Percentiles rank a stretch among this genome's conserved stretches.
Evolutionary conservation across 257 asterid species (phyloP).

Genomic region (Eustoma russellianum): DNA sequence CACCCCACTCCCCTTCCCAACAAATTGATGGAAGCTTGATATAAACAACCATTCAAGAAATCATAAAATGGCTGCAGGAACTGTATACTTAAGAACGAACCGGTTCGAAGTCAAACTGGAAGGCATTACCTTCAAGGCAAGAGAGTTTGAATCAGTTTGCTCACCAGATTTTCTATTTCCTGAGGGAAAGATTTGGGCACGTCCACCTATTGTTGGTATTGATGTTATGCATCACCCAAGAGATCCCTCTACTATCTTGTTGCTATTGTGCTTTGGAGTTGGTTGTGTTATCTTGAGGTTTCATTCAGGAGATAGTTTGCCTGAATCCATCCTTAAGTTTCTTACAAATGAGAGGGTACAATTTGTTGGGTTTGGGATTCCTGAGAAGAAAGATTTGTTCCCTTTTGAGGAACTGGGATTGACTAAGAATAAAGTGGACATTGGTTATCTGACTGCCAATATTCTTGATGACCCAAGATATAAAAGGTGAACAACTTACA

Average conservation of each 20-base stretch:
- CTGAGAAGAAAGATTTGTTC: conserved; percentile 56
- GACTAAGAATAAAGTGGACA: conserved; percentile 31
- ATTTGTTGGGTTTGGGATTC: conserved; percentile 69
- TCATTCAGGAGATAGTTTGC: conserved; percentile 38
- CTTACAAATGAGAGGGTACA: conserved; percentile 52
- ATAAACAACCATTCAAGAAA: too few relatives aligned
- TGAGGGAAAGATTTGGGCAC: conserved; percentile 46
- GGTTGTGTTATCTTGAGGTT: conserved; percentile 68
- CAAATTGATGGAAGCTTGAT: too few relatives aligned
- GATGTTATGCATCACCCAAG: conserved; percentile 86
- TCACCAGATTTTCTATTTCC: conserved; percentile 64
- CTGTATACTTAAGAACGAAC: conserved; percentile 54
- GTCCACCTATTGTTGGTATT: conserved; percentile 60
- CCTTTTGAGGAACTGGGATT: conserved; percentile 54
- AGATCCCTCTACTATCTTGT: conserved; percentile 39
- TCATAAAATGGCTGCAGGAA: conserved; percentile 27
- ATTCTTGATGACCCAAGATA: conserved; percentile 38
- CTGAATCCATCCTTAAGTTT: conserved; percentile 35
- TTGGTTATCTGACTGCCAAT: conserved; percentile 60
- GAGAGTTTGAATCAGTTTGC: conserved; percentile 55
- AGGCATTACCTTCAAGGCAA: conserved; percentile 69
- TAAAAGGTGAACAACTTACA: conserved; percentile 20
- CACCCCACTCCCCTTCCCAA: too few relatives aligned
- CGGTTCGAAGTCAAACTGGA: conserved; percentile 72
- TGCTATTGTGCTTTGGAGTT: conserved; percentile 60